A percentile compares a stretch with the other conserved stretches of the same genome.
phyloP scores from a whole-genome alignment of 148 eudicot species.

The Silene uniflora region DNA sequence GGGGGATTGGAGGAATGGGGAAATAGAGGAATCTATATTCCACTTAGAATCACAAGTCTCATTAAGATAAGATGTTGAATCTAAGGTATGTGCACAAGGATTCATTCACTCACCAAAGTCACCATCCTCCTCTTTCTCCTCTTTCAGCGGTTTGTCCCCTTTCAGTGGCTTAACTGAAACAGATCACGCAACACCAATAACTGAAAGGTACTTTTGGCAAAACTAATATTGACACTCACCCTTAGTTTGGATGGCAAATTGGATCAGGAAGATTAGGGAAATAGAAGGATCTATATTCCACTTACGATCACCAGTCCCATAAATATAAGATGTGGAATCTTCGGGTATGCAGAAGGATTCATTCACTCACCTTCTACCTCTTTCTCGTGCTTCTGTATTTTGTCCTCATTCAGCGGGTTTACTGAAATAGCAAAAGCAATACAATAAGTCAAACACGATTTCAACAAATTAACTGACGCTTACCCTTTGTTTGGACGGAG shows the following conservation, averaged over 20 bases:
- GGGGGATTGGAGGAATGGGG: too few relatives aligned
- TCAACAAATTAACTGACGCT: not conserved
- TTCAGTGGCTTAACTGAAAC: not conserved
- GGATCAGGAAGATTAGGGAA: too few relatives aligned
- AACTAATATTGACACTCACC: not conserved
- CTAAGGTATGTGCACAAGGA: not conserved
- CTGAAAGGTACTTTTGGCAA: not conserved
- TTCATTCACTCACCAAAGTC: slow-evolving; percentile 12
- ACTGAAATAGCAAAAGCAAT: not conserved
- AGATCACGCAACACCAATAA: not conserved
- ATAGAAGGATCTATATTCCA: too few relatives aligned
- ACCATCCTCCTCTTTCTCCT: slow-evolving; percentile 12
- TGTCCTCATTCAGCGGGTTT: not conserved
- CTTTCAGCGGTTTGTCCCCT: slow-evolving; percentile 1
- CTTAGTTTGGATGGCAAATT: too few relatives aligned
- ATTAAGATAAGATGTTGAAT: too few relatives aligned
- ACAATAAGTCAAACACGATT: not conserved
- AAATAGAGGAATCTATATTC: too few relatives aligned
- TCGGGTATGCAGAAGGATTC: not conserved
- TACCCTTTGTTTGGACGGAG: not conserved
- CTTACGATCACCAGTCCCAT: not conserved
- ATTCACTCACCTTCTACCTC: slow-evolving; percentile 11
- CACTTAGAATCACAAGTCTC: too few relatives aligned
- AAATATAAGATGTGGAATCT: not conserved
- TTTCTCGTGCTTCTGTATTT: slow-evolving; percentile 4